A percentile compares a stretch with the other conserved stretches of the same genome.
Conservation (phyloP, 1,284 basidiomycete genomes). For the Microstroma glucosiphilum region DNA sequence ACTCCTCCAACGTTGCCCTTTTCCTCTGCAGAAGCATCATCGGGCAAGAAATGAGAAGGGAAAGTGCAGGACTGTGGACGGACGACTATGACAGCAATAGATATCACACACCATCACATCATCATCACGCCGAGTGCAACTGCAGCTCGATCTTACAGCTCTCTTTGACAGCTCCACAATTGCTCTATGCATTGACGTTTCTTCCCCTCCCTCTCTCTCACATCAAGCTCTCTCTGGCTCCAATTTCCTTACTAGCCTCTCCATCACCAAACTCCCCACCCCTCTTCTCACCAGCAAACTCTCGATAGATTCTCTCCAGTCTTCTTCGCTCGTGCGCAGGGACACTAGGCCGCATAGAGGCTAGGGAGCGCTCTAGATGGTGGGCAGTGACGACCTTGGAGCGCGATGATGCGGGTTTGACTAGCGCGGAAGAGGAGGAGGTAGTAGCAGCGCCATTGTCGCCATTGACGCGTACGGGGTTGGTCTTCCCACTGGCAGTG, state of each 20-base stretch:
- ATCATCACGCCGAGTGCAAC: neutral
- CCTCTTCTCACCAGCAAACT: slow-evolving; percentile 40
- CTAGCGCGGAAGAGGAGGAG: neutral
- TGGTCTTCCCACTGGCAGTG: slow-evolving; percentile 3
- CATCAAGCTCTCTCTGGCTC: slow-evolving; percentile 44
- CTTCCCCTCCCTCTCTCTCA: slow-evolving; percentile 10
- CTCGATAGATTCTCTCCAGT: slow-evolving; percentile 34
- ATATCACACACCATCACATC: neutral
- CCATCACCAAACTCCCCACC: slow-evolving; percentile 43
- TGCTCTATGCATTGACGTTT: neutral
- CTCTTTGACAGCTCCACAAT: no score
- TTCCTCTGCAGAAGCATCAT: slow-evolving; percentile 8
- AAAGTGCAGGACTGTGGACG: neutral
- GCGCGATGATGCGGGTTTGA: neutral
- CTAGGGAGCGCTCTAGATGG: slow-evolving; percentile 36
- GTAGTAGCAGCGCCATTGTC: neutral
- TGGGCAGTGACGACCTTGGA: slow-evolving; percentile 25
- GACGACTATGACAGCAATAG: neutral
- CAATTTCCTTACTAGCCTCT: slow-evolving; percentile 34
- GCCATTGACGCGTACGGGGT: slow-evolving; percentile 9
- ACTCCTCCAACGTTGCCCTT: neutral
- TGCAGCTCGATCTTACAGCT: neutral
- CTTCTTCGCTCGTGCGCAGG: slow-evolving; percentile 36
- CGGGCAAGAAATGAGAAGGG: slow-evolving; percentile 8
- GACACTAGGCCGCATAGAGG: slow-evolving; percentile 42